phyloP scores from a whole-genome alignment of 1,139 yeast species.

The Hyphopichia burtonii region DNA sequence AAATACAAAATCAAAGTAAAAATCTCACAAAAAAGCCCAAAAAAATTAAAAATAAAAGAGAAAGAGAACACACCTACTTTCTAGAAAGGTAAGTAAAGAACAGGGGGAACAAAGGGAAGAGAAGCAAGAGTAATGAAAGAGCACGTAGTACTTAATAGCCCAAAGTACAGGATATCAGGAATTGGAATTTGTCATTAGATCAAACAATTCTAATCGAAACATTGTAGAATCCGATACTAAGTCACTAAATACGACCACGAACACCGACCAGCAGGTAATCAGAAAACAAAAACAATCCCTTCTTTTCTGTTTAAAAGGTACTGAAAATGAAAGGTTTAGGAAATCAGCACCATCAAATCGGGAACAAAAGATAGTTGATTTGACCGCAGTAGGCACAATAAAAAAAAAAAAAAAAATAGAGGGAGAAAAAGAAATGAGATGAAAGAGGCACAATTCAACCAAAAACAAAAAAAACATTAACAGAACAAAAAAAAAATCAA shows the following conservation, averaged over 20 bases:
- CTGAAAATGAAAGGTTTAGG: not conserved
- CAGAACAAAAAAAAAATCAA: not conserved
- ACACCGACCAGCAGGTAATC: not conserved
- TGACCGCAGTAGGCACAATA: not conserved
- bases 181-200: no score
- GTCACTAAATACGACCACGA: not conserved
- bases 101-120: not conserved
- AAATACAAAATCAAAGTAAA: not conserved
- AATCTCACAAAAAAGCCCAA: not conserved
- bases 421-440: not conserved
- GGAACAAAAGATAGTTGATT: not conserved
- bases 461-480: no score
- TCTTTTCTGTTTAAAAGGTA: not conserved
- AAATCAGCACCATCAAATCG: not conserved
- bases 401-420: not conserved
- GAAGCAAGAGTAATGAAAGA: not conserved
- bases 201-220: no score
- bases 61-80: not conserved
- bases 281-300: no score
- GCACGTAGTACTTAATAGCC: not conserved
- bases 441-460: not conserved
- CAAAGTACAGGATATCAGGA: no score
- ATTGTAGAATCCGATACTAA: not conserved
- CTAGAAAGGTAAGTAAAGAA: not conserved
- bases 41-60: not conserved